Base-by-base conservation (phyloP, 306 rosid species). In the Casuarina equisetifolia region DNA sequence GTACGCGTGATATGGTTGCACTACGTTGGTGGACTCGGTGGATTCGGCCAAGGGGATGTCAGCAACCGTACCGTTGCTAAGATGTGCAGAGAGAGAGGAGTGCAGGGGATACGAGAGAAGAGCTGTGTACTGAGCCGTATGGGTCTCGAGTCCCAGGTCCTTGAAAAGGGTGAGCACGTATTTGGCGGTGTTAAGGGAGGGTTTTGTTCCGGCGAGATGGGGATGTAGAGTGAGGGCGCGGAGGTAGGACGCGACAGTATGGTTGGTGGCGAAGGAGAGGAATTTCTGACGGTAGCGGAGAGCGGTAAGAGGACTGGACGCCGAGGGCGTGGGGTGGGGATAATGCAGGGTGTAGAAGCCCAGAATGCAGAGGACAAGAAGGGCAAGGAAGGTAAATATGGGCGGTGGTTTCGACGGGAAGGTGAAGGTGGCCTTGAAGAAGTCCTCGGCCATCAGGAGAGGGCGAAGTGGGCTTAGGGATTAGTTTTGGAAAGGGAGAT, bases 201-300 rank as follows among this genome's bases (percentile, higher is more conserved):
- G 83, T 66, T 83, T 76, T 6, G 98, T 95, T 68, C 98, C 97
- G 78, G 98, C 97, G 71, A 95, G 91, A 90, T 95, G 98, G 20
- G 98, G 93, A 71, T 86, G 97, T 4, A 59, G 76, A 57, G 98
- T 92, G 75, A 92, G 98, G 74, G 76, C 73, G 66, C 92, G 94
- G 48, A 92, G 97, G 89, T 89, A 91, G 72, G 87, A 20, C 4
- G 98, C 80, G 62, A 95, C 48, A 63, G 97, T 89, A 81, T 50
- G 40, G 89, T 95, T 95, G 52, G 86, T 75, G 77, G 96, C 83
- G 35, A 85, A 64, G 16, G 97, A 92, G 15, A 95, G 90, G 84
- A 95, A 91, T 5, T 67, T 71, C 5, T 64, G 85, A 40, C 80
- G 90, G 48, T 85, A 70, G 79, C 50, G 69, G 66, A 80, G 75